These are phyloP conservation scores for Medicago lupulina DNA, from an alignment of 306 rosid species.

Conservation along the genomic window DNA sequence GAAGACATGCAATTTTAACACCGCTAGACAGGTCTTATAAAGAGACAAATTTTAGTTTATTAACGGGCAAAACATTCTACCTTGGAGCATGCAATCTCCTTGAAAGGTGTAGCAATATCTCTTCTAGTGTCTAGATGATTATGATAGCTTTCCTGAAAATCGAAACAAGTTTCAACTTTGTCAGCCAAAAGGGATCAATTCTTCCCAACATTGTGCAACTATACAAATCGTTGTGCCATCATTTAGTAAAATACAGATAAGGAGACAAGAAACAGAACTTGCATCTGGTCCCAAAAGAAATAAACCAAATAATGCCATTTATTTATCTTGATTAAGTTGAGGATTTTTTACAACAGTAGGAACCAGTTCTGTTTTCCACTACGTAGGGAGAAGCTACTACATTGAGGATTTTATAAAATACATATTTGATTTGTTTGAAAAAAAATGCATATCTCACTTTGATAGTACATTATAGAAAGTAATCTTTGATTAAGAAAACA, in stretches of 20 bases:
- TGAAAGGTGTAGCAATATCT: constrained; percentile 29
- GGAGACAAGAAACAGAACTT: background rate
- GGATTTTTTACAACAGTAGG: background rate
- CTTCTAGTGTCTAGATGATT: constrained; percentile 40
- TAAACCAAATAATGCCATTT: constrained; percentile 4
- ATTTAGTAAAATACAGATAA: constrained; percentile 10
- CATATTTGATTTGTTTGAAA: constrained; percentile 18
- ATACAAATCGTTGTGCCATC: background rate
- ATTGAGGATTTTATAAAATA: background rate
- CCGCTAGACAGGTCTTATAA: background rate
- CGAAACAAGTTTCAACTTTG: constrained; percentile 18
- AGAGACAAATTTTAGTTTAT: constrained; percentile 3
- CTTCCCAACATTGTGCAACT: background rate
- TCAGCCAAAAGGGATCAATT: constrained; percentile 11
- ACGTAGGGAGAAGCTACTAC: background rate
- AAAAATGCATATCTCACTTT: background rate
- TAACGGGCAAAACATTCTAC: constrained; percentile 35
- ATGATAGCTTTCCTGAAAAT: constrained; percentile 41
- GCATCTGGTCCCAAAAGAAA: background rate
- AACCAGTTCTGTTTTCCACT: background rate
- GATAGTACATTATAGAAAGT: constrained; percentile 16
- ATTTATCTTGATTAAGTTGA: background rate
- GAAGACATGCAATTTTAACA: constrained; percentile 41
- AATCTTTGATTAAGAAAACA: constrained; percentile 16
- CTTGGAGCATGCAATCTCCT: constrained; percentile 48